A percentile compares a stretch with the other conserved stretches of the same genome.
Conservation (phyloP, 2,329 filamentous ascomycete species). For the Aspergillus pseudonomiae region DNA sequence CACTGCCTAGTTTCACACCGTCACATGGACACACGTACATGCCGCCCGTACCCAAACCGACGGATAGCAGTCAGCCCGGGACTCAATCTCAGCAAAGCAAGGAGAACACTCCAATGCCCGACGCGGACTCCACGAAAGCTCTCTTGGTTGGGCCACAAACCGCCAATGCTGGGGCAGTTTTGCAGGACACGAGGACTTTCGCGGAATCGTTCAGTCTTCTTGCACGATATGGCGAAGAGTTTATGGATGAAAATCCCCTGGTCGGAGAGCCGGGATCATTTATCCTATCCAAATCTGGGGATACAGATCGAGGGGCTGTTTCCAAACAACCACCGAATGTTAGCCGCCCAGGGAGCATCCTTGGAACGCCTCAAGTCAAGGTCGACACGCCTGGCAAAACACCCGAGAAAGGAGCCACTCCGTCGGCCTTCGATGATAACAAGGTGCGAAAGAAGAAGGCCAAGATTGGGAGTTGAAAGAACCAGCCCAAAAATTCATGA, state of each 20-base stretch:
- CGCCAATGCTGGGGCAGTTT: constrained; percentile 26
- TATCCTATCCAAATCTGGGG: constrained; percentile 52
- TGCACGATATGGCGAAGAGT: constrained; percentile 61
- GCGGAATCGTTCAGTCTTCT: constrained; percentile 55
- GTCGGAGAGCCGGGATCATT: constrained; percentile 66
- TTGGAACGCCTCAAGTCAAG: constrained; percentile 37
- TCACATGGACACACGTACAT: constrained; percentile 63
- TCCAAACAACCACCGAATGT: constrained; percentile 24
- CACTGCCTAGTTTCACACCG: constrained; percentile 60
- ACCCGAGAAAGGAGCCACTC: constrained; percentile 31
- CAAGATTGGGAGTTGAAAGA: constrained; percentile 31
- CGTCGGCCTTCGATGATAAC: constrained; percentile 38
- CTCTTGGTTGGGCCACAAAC: constrained; percentile 27
- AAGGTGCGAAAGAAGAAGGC: constrained; percentile 42
- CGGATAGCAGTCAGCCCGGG: constrained; percentile 36
- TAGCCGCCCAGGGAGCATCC: constrained; percentile 8
- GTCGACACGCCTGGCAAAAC: constrained; percentile 36
- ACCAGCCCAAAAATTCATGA: constrained; percentile 6
- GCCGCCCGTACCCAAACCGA: constrained; percentile 50
- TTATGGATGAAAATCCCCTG: constrained; percentile 66
- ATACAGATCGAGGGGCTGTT: constrained; percentile 27
- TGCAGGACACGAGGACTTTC: constrained; percentile 45
- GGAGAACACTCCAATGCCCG: constrained; percentile 51
- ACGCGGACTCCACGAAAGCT: constrained; percentile 35
- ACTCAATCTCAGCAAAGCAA: constrained; percentile 50